Evolutionary conservation across 768 basidiomycete species (phyloP).

Genomic region (Fomitopsis pulvina): DNA sequence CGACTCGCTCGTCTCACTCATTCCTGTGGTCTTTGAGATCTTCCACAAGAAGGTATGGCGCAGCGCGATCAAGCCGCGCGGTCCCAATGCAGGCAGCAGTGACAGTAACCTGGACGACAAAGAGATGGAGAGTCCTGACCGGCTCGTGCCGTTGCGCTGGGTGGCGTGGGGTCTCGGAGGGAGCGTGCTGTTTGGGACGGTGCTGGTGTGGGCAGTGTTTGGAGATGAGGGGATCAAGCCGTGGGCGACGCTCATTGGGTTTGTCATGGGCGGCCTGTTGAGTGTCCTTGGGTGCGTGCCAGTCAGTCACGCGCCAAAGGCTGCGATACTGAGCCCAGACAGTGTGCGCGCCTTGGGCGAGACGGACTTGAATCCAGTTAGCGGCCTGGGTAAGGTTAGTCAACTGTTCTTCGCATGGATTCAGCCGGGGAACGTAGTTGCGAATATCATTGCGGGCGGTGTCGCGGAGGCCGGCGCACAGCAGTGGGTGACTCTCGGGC

Average conservation of each 20-base stretch:
- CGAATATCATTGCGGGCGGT: conserved; percentile 94
- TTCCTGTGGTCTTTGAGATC: conserved; percentile 65
- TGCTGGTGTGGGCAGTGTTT: conserved; percentile 85
- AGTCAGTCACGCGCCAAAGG: neutral
- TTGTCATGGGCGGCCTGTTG: conserved; percentile 74
- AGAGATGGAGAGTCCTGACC: conserved; percentile 71
- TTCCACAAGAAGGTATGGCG: conserved; percentile 25
- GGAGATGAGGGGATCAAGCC: conserved; percentile 88
- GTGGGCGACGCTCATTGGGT: conserved; percentile 89
- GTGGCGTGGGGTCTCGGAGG: conserved; percentile 58
- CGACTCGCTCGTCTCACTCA: conserved; percentile 80
- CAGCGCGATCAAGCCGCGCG: neutral
- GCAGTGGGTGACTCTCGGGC: conserved; percentile 47
- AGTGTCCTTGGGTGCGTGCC: conserved; percentile 76
- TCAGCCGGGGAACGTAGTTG: conserved; percentile 93
- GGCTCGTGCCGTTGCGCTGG: conserved; percentile 79
- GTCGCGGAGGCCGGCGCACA: conserved; percentile 95
- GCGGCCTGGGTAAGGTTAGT: conserved; percentile 90
- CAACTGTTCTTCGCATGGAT: conserved; percentile 93
- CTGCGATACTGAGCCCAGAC: neutral
- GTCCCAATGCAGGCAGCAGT: conserved; percentile 11
- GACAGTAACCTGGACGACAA: conserved; percentile 37
- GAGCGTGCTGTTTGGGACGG: conserved; percentile 63
- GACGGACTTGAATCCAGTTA: conserved; percentile 90
- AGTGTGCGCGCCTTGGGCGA: conserved; percentile 94